Base-by-base conservation (phyloP, 2,329 filamentous ascomycete genomes). In the Microdochium trichocladiopsis region DNA sequence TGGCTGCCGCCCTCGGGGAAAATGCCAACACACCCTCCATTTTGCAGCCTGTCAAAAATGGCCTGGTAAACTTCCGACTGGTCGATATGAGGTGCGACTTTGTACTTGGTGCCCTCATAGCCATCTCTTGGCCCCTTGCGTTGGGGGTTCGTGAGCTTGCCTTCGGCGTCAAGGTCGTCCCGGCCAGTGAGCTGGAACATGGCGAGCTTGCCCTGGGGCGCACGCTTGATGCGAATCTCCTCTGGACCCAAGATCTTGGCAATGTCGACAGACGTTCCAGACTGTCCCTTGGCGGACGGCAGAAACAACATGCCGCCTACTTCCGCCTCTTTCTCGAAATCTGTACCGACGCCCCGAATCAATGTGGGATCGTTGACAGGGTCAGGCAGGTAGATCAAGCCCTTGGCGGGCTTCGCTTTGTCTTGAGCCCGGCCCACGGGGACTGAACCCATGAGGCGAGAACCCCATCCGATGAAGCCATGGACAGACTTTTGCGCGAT, bases 1-100 rank as follows among this genome's bases (percentile, higher is more conserved):
- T 97, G 93, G 66, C 92, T 96, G 63, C 93, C 93, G 59, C 93
- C 93, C 72, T 99, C 93, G 2, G 93, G 93, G 69, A 97, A 99
- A 64, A 99, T 96, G 56, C 93, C 94, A 51, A 97, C 88, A 65
- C 91, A 96, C 18, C 92, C 93, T 48, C 90, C 91, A 37, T 81
- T 79, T 58, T 86, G 84, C 31, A 99, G 78, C 25, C 90, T 84
- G 58, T 86, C 82, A 69, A 96, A 96, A 16, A 99, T 93, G 21
- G 90, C 89, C 66, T 96, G 84, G 71, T 97, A 97, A 25, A 97
- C 93, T 60, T 90, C 83, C 25, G 87, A 92, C 73, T 97, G 93
- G 67, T 97, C 91, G 43, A 96, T 91, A 63, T 96, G 91, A 2
- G 93, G 93, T 2, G 93, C 91, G 47, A 91, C 76, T 72, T 94